phyloP scores from a whole-genome alignment of 2,329 filamentous ascomycete genomes.

The Trichoderma afroharzianum region DNA sequence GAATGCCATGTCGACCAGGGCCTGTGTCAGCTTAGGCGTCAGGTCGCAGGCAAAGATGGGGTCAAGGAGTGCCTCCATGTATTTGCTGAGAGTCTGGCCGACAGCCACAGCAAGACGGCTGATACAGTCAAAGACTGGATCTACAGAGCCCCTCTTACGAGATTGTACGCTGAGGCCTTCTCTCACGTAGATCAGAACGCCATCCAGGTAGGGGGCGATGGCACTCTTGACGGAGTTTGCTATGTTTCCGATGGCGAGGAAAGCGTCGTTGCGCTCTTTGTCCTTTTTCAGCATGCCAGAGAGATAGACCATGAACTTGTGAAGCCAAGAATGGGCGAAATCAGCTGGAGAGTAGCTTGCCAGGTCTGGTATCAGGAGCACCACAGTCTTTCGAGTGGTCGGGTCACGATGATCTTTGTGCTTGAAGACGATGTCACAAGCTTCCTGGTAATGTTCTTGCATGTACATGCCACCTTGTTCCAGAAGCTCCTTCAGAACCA shows the following conservation, averaged over 20 bases:
- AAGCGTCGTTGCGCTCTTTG: conserved; percentile 89
- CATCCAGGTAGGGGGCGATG: conserved; percentile 92
- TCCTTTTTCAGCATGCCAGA: conserved; percentile 92
- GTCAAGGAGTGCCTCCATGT: conserved; percentile 92
- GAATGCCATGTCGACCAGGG: conserved; percentile 96
- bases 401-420: conserved; percentile 90
- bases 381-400: conserved; percentile 83
- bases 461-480: conserved; percentile 98
- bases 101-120: conserved; percentile 94
- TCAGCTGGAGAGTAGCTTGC: conserved; percentile 90
- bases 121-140: conserved; percentile 94
- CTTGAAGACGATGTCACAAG: conserved; percentile 87
- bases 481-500: conserved; percentile 88
- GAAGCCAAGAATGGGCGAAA: conserved; percentile 81
- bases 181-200: conserved; percentile 87
- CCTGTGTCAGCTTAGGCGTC: conserved; percentile 89
- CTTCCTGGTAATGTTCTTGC: conserved; percentile 88
- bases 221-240: conserved; percentile 94
- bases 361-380: conserved; percentile 85
- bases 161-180: conserved; percentile 84
- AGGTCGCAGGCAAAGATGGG: conserved; percentile 96
- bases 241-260: conserved; percentile 92
- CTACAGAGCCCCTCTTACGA: conserved; percentile 58
- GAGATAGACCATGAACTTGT: conserved; percentile 95
- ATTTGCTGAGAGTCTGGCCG: conserved; percentile 94